Conservation (phyloP, 2,329 filamentous ascomycete species). For the Aspergillus puulaauensis region DNA sequence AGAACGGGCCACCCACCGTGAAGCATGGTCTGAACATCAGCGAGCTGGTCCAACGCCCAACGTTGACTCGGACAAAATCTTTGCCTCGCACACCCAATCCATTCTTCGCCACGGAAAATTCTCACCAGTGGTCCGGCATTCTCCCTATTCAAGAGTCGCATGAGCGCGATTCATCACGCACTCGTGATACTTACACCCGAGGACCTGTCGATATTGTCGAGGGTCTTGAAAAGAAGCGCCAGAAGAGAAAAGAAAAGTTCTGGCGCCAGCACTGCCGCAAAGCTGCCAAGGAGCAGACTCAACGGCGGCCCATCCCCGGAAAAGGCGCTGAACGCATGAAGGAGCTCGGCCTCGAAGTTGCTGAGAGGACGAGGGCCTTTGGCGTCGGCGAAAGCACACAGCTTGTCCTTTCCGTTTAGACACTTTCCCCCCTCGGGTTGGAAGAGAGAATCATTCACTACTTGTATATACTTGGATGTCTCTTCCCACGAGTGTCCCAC, state of each 20-base stretch:
- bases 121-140: constrained; percentile 32
- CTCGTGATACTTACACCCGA: constrained; percentile 66
- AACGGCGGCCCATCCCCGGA: constrained; percentile 69
- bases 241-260: constrained; percentile 89
- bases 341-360: constrained; percentile 84
- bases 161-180: constrained; percentile 34
- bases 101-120: constrained; percentile 52
- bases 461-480: constrained; percentile 28
- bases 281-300: constrained; percentile 65
- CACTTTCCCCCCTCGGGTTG: constrained; percentile 13
- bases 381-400: constrained; percentile 49
- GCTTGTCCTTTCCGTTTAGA: constrained; percentile 72
- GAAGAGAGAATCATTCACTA: constrained; percentile 13
- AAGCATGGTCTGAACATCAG: constrained; percentile 53
- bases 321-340: constrained; percentile 92
- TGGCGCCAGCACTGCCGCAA: constrained; percentile 87
- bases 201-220: constrained; percentile 98
- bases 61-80: constrained; percentile 77
- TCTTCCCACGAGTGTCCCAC: constrained; percentile 21
- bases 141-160: constrained; percentile 36
- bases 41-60: constrained; percentile 61
- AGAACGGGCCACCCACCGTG: constrained; percentile 42
- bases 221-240: constrained; percentile 89
- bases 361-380: constrained; percentile 74
- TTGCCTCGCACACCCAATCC: constrained; percentile 76